Percentiles rank a stretch among this genome's conserved stretches.
Conservation (phyloP, 768 basidiomycete species). For the Russula brevipes region DNA sequence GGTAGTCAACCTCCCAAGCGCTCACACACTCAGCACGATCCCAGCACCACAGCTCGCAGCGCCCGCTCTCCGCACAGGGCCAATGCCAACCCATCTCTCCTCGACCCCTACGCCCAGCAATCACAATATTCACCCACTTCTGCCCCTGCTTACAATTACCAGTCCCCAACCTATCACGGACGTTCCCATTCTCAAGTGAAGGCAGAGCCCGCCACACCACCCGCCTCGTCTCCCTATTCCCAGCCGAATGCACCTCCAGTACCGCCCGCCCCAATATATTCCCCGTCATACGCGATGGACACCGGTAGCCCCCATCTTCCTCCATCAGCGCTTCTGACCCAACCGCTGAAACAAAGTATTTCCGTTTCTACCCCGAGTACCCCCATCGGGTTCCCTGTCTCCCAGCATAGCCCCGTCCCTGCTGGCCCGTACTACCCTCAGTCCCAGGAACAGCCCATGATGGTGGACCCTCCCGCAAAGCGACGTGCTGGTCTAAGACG, state of each 20-base stretch:
- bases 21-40: conserved; percentile 49
- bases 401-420: conserved; percentile 44
- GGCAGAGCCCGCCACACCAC: conserved; percentile 26
- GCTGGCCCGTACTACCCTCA: conserved; percentile 49
- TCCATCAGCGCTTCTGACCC: conserved; percentile 48
- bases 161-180: conserved; percentile 37
- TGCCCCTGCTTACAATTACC: conserved; percentile 42
- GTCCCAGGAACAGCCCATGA: conserved; percentile 57
- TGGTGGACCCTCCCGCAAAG: conserved; percentile 59
- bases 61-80: conserved; percentile 62
- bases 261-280: conserved; percentile 36
- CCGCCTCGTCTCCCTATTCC: conserved; percentile 51
- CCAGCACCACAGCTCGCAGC: conserved; percentile 42
- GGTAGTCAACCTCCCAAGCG: conserved; percentile 49
- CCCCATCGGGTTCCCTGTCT: conserved; percentile 61
- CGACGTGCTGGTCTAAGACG: conserved; percentile 75
- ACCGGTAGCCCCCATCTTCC: conserved; percentile 57
- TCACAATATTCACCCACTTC: conserved; percentile 60
- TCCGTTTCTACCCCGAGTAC: conserved; percentile 67
- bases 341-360: conserved; percentile 43
- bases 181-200: conserved; percentile 53
- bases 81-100: conserved; percentile 40
- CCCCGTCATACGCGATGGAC: conserved; percentile 56
- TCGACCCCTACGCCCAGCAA: conserved; percentile 72
- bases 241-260: conserved; percentile 40